phyloP scores from a whole-genome alignment of 2,329 filamentous ascomycete species.

The Hymenoscyphus occultus region DNA sequence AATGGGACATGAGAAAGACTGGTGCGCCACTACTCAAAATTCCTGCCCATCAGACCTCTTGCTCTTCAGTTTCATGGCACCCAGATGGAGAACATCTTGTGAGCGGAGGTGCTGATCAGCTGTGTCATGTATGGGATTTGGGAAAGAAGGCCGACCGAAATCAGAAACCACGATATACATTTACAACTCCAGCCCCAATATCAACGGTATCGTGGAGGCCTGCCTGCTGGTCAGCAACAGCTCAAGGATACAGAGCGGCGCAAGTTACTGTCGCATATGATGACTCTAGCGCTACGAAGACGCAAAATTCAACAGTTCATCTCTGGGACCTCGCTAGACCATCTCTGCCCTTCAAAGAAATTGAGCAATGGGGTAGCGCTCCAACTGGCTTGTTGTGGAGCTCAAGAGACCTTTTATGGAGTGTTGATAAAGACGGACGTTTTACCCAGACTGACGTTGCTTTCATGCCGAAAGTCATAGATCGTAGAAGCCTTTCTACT shows the following conservation, averaged over 20 bases:
- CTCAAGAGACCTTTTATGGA: conserved; percentile 64
- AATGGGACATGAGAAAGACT: conserved; percentile 61
- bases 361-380: conserved; percentile 57
- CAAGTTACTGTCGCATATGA: conserved; percentile 63
- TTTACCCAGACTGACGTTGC: conserved; percentile 65
- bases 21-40: conserved; percentile 54
- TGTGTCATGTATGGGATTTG: conserved; percentile 64
- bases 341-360: conserved; percentile 64
- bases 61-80: conserved; percentile 63
- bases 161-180: conserved; percentile 61
- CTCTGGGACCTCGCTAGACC: conserved; percentile 68
- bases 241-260: conserved; percentile 56
- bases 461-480: conserved; percentile 60
- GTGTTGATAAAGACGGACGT: conserved; percentile 57
- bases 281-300: conserved; percentile 51
- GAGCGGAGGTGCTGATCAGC: conserved; percentile 60
- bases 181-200: conserved; percentile 59
- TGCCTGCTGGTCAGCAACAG: conserved; percentile 62
- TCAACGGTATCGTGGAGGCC: conserved; percentile 61
- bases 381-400: conserved; percentile 61
- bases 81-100: conserved; percentile 64
- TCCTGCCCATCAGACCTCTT: conserved; percentile 59
- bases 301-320: conserved; percentile 58
- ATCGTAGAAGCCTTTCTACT: conserved; percentile 59
- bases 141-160: conserved; percentile 57